phyloP scores from a whole-genome alignment of 768 basidiomycete genomes.

The Trametes cingulata region DNA sequence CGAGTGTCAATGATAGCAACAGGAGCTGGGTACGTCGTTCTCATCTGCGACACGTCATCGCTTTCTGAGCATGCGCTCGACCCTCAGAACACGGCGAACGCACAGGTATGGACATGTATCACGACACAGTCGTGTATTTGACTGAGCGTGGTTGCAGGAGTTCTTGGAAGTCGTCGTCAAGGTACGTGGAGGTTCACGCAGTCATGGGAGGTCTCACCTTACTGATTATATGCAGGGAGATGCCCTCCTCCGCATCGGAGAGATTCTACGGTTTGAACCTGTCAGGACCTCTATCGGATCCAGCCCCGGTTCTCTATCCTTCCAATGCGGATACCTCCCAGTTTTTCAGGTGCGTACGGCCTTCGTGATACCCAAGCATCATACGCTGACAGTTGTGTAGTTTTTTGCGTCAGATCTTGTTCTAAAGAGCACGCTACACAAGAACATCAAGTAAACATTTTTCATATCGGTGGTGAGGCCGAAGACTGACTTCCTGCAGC shows the following conservation, averaged over 20 bases:
- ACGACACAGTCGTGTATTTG: neutral
- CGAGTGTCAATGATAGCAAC: conserved; percentile 18
- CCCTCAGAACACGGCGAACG: conserved; percentile 44
- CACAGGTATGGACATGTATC: conserved; percentile 45
- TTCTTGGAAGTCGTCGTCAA: conserved; percentile 39
- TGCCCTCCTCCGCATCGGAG: conserved; percentile 49
- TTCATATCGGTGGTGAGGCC: neutral
- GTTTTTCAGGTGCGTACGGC: conserved; percentile 46
- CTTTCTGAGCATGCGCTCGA: neutral
- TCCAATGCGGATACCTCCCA: conserved; percentile 57
- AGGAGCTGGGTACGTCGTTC: conserved; percentile 20
- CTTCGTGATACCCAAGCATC: neutral
- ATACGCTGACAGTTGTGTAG: conserved; percentile 24
- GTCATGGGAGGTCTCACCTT: neutral
- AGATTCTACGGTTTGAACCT: conserved; percentile 47
- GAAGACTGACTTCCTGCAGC: conserved; percentile 1
- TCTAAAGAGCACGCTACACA: conserved; percentile 53
- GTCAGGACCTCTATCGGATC: conserved; percentile 42
- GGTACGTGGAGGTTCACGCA: conserved; percentile 31
- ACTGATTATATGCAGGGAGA: conserved; percentile 41
- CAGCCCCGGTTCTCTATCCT: conserved; percentile 44
- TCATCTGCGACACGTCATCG: neutral
- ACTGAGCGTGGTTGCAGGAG: conserved; percentile 30
- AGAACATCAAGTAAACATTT: conserved; percentile 49
- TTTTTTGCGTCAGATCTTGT: conserved; percentile 62